Evolutionary conservation across 2,329 filamentous ascomycete species (phyloP), one percentile per base, ranked within the genome.

Genomic region (Venturia pyrina): DNA sequence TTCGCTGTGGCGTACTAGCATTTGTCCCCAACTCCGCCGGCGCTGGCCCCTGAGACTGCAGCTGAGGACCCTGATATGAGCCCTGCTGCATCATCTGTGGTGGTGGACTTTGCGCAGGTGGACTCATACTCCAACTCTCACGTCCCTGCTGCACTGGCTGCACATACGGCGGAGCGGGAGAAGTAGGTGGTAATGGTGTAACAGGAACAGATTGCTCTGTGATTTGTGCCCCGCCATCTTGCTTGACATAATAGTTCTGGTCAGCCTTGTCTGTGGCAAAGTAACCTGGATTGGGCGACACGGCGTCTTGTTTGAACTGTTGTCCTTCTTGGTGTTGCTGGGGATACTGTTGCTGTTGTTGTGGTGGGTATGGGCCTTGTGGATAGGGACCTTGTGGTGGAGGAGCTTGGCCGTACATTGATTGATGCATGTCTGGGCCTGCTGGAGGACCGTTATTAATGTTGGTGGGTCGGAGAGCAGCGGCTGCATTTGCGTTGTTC

Each of bases 11-110:
- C 32, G 34, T 46, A 62, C 15, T 28, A 32, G 43, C 65, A n/a
- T 59, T 66, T 21, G 28, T 66, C 17, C 64, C 64, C 57, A 66
- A 46, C 56, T 66, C 64, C 28, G 53, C 64, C 8, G 64, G 64
- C 11, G 50, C 32, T 21, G 64, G 53, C 28, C 32, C 53, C 17
- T 57, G 53, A 34, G 28, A n/a, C 28, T 57, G 53, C n/a, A 48
- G 63, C 37, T 46, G 46, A 17, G 43, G 62, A 21, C 43, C 11
- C 11, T 63, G 62, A 19, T 63, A 63, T 28, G 44, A 50, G 24
- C 48, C 63, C 28, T 43, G 50, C 32, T 65, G 50, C 53, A 57
- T 34, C 28, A 57, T 34, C 19, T 57, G 53, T 8, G 56, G 19
- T 37, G 64, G 57, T 34, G 43, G 57, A 28, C n/a, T 48, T 11